Evolutionary conservation across 2,329 filamentous ascomycete genomes (phyloP).

Genomic region (Trichoderma cornu-damae): DNA sequence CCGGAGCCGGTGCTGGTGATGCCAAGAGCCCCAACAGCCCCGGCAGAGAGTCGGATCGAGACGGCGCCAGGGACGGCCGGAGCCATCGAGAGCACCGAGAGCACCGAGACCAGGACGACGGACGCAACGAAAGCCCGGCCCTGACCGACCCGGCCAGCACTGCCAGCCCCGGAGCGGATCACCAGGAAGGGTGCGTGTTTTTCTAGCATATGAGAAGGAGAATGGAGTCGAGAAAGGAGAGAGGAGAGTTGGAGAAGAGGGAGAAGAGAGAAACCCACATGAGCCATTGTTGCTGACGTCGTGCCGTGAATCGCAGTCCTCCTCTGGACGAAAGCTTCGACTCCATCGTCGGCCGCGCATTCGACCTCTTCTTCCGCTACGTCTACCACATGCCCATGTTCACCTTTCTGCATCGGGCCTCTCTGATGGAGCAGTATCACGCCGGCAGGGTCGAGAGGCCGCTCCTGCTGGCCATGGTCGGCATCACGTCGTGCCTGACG

Average conservation of each 20-base stretch:
- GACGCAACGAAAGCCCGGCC: constrained; percentile 33
- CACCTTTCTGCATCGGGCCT: constrained; percentile 55
- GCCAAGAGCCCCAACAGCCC: constrained; percentile 31
- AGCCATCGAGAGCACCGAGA: neutral
- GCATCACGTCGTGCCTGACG: constrained; percentile 52
- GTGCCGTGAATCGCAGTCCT: constrained; percentile 24
- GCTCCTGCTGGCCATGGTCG: constrained; percentile 50
- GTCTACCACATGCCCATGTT: constrained; percentile 56
- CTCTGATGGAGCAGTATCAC: constrained; percentile 55
- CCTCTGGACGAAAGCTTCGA: constrained; percentile 43
- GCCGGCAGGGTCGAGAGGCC: constrained; percentile 52
- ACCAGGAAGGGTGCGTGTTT: constrained; percentile 34
- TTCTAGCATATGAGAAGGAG: too few species aligned
- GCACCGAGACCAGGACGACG: constrained; percentile 26
- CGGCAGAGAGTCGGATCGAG: constrained; percentile 30
- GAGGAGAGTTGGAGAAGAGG: neutral
- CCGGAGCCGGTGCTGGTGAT: constrained; percentile 19
- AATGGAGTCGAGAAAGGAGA: too few species aligned
- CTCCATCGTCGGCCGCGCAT: constrained; percentile 46
- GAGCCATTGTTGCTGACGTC: neutral
- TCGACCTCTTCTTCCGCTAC: constrained; percentile 54
- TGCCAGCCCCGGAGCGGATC: constrained; percentile 32
- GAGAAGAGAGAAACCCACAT: too few species aligned
- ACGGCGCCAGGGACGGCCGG: constrained; percentile 1
- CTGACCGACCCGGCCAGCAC: constrained; percentile 33